Evolutionary conservation across 2,329 filamentous ascomycete genomes (phyloP), one percentile per base, ranked within the genome.

Genomic region (Capronia americana): DNA sequence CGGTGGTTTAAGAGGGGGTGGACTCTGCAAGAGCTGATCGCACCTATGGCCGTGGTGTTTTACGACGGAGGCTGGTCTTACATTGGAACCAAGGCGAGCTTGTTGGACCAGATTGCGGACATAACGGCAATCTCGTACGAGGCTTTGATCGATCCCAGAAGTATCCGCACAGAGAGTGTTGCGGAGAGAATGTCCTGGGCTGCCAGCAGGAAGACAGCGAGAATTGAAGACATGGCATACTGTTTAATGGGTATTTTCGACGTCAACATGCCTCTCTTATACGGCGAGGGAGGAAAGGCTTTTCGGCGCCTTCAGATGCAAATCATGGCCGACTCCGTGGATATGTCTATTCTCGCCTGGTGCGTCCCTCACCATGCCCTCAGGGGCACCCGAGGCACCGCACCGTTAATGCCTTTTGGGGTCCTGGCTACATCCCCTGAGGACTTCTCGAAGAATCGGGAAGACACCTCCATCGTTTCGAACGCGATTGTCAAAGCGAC

Each of bases 191-290:
- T 81, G 79, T 78, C 75, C 4, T 82, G 76, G 79, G 79, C 75
- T 41, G 76, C 77, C 8, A 65, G 62, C 17, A 74, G 75, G 20
- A 62, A 72, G 3, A 81, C 80, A 0, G 75, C 72, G 0, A 64
- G 76, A 2, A 3, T 59, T 0, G 81, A 83, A 54, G 82, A 83
- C 44, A 75, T 74, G 17, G 80, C 80, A 0, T 84, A 83, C 46
- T 81, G 75, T 10, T 70, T 84, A 0, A 65, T 84, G 4, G 81
- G 81, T 0, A 74, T 83, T 0, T 83, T 84, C 32, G 73, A 74
- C 1, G 74, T 84, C 24, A 77, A 79, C 44, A 81, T 84, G 77
- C 76, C 80, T 0, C 69, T 82, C 3, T 57, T 83, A 0, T 84
- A 83, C 57, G 81, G 81, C 1, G 75, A 77, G 53, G 73, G 73